Conservation (phyloP, 257 asterid genomes). For the Paulownia fortunei region DNA sequence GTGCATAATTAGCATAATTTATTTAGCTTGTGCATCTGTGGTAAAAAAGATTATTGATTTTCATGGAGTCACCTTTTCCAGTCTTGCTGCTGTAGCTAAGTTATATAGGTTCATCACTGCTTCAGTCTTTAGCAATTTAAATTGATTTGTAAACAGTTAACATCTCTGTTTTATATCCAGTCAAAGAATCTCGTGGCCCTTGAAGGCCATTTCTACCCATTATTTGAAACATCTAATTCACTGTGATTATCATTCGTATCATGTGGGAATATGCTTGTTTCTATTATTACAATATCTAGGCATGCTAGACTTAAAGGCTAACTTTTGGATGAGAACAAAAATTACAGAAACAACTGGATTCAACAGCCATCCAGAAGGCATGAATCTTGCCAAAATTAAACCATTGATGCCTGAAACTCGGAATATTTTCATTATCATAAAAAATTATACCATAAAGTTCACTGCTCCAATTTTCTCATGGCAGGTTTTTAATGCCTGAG, state of each 20-base stretch:
- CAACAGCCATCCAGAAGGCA: background rate
- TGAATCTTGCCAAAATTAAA: background rate
- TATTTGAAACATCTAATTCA: too few relatives aligned
- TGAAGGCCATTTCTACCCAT: too few relatives aligned
- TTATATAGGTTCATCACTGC: background rate
- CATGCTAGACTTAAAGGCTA: too few relatives aligned
- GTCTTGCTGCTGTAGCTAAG: background rate
- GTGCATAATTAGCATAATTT: background rate
- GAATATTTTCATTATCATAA: background rate
- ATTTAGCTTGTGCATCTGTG: background rate
- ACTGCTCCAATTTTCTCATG: background rate
- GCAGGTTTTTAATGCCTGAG: background rate
- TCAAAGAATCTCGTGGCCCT: background rate
- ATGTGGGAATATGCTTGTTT: too few relatives aligned
- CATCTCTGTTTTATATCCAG: background rate
- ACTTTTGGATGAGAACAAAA: too few relatives aligned
- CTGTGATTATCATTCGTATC: too few relatives aligned
- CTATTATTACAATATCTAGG: too few relatives aligned
- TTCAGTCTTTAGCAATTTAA: background rate
- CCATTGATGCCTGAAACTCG: background rate
- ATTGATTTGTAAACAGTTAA: background rate
- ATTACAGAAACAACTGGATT: background rate
- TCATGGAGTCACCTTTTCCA: background rate
- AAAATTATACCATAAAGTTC: background rate
- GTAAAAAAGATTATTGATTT: background rate